phyloP scores from a whole-genome alignment of 768 basidiomycete species.

The Hemileccinum impolitum region DNA sequence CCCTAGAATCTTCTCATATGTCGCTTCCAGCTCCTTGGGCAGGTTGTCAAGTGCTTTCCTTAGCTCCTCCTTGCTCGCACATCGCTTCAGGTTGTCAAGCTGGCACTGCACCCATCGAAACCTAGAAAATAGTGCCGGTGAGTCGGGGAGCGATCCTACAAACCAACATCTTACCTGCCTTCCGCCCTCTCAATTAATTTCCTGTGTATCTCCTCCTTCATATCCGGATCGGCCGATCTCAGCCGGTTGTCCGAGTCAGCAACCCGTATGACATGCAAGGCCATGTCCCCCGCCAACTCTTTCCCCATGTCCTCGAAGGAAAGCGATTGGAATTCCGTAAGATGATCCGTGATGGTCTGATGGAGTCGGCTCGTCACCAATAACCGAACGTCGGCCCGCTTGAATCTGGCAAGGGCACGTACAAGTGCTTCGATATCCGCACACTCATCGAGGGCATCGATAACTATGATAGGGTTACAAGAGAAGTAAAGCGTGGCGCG shows the following conservation, averaged over 20 bases:
- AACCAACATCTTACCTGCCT: background rate
- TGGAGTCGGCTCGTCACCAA: background rate
- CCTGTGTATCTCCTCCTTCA: background rate
- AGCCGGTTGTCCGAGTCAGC: background rate
- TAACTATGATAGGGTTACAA: slow-evolving; percentile 4
- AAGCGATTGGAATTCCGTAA: background rate
- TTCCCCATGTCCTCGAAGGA: background rate
- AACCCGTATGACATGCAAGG: background rate
- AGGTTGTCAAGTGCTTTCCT: background rate
- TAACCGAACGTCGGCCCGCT: background rate
- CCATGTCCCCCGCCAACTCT: background rate
- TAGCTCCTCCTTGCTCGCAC: background rate
- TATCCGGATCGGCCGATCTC: background rate
- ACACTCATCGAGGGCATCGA: slow-evolving; percentile 12
- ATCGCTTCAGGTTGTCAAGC: background rate
- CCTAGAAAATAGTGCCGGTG: background rate
- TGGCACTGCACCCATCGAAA: slow-evolving; percentile 9
- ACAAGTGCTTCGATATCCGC: background rate
- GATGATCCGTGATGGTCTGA: background rate
- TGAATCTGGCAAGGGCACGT: background rate
- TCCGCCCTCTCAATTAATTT: background rate
- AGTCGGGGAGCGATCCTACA: background rate
- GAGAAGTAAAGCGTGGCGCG: background rate
- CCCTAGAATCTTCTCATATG: slow-evolving; percentile 5
- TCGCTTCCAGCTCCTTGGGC: background rate